phyloP scores from a whole-genome alignment of 1,139 yeast genomes.

The Debaryomyces psychrophilus region DNA sequence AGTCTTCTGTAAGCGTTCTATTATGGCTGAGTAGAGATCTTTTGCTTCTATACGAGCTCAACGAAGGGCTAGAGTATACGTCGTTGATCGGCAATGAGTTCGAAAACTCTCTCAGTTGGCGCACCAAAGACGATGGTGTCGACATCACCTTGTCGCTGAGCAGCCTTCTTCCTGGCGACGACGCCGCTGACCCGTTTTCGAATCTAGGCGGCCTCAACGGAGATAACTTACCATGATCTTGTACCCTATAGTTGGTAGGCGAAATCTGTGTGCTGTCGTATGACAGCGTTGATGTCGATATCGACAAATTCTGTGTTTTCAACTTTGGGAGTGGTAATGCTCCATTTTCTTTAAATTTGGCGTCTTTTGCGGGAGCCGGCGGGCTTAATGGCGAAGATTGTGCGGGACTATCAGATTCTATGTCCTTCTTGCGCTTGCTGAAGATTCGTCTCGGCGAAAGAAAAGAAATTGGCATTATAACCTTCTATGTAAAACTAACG shows the following conservation, averaged over 20 bases:
- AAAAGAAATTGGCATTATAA: constrained; percentile 11
- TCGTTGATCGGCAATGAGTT: constrained; percentile 15
- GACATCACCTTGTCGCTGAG: constrained; percentile 34
- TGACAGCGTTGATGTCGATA: constrained; percentile 5
- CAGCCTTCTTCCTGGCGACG: constrained; percentile 20
- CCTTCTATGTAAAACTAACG: neutral
- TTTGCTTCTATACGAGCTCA: constrained; percentile 15
- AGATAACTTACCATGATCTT: constrained; percentile 6
- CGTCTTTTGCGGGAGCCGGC: constrained; percentile 4
- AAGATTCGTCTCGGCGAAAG: constrained; percentile 11
- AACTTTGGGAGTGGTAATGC: constrained; percentile 10
- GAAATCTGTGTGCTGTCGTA: constrained; percentile 9
- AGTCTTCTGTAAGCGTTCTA: constrained; percentile 28
- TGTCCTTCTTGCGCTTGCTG: constrained; percentile 7
- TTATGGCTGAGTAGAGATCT: constrained; percentile 25
- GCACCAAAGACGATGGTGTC: constrained; percentile 44
- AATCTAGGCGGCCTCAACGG: constrained; percentile 8
- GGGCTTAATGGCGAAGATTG: neutral
- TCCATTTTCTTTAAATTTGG: neutral
- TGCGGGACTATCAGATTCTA: neutral
- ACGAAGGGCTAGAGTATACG: constrained; percentile 20
- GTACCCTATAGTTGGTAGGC: constrained; percentile 2
- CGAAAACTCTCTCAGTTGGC: constrained; percentile 42
- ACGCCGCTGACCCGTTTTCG: constrained; percentile 8
- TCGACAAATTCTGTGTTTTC: constrained; percentile 8